phyloP scores from a whole-genome alignment of 2,329 filamentous ascomycete genomes.

The Fusarium illudens region DNA sequence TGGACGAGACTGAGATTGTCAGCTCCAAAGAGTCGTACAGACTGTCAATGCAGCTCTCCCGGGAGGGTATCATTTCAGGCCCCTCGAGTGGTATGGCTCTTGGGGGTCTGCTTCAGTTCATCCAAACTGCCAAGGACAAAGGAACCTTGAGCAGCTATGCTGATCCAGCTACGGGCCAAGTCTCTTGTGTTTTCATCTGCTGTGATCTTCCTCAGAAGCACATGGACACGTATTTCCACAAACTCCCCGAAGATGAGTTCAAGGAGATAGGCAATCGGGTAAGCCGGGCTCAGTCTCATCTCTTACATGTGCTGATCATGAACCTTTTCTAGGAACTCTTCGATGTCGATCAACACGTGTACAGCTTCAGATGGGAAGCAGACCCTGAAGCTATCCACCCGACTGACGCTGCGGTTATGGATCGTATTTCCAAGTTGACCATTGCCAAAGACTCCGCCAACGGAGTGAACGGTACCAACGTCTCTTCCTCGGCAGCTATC shows the following conservation, averaged over 20 bases:
- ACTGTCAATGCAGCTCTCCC: not conserved
- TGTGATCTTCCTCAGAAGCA: not conserved
- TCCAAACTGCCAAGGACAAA: not conserved
- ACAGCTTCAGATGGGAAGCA: conserved; percentile 1
- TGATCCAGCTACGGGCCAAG: not conserved
- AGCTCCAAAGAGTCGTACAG: not conserved
- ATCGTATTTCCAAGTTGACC: not conserved
- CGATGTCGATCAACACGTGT: not conserved
- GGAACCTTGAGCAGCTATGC: not conserved
- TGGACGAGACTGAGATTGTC: not conserved
- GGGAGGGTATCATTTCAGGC: not conserved
- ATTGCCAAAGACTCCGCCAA: not conserved
- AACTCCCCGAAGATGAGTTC: not conserved
- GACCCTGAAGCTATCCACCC: not conserved
- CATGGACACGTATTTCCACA: not conserved
- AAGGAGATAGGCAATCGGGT: not conserved
- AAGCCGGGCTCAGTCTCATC: not conserved
- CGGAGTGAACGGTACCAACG: not conserved
- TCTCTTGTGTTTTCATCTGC: not conserved
- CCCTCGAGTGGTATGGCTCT: not conserved
- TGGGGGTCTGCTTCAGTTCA: not conserved
- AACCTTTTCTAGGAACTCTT: not conserved
- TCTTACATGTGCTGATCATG: not conserved
- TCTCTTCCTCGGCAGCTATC: not conserved
- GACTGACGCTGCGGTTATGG: not conserved